phyloP scores from a whole-genome alignment of 2,329 filamentous ascomycete species.

The Neofusicoccum kwambonambiense region DNA sequence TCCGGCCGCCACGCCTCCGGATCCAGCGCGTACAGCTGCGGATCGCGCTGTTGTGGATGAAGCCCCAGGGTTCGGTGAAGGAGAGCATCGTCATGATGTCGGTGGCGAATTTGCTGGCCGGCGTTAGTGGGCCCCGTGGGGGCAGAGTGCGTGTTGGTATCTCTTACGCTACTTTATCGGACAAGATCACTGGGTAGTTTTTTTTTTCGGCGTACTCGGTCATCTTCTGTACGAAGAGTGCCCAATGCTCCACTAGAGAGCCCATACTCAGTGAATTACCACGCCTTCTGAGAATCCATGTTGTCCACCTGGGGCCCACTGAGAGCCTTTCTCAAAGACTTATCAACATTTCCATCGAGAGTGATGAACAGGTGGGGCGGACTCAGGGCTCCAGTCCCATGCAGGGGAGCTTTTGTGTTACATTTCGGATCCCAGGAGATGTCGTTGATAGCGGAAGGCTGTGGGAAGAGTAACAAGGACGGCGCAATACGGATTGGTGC shows the following conservation, averaged over 20 bases:
- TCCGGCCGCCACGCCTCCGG: slow-evolving; percentile 43
- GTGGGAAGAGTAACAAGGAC: slow-evolving; percentile 38
- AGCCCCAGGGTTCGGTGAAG: slow-evolving; percentile 40
- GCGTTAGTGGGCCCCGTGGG: background rate
- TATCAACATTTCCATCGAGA: slow-evolving; percentile 35
- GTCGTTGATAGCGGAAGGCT: slow-evolving; percentile 36
- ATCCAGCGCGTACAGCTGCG: slow-evolving; percentile 38
- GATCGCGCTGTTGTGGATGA: slow-evolving; percentile 44
- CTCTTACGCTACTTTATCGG: slow-evolving; percentile 35
- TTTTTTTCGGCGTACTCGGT: slow-evolving; percentile 28
- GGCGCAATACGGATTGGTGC: slow-evolving; percentile 41
- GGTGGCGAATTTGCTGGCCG: slow-evolving; percentile 37
- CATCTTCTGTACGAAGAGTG: slow-evolving; percentile 35
- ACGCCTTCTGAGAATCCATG: background rate
- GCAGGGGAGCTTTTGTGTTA: slow-evolving; percentile 37
- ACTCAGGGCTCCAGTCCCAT: slow-evolving; percentile 37
- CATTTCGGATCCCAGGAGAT: slow-evolving; percentile 42
- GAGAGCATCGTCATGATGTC: slow-evolving; percentile 44
- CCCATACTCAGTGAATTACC: background rate
- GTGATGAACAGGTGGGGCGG: slow-evolving; percentile 37
- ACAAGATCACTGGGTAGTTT: slow-evolving; percentile 29
- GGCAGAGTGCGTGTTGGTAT: background rate
- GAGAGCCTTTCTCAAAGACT: slow-evolving; percentile 37
- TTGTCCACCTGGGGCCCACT: slow-evolving; percentile 22
- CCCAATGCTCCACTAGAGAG: slow-evolving; percentile 36